Base-by-base conservation (phyloP, 2,329 filamentous ascomycete species). In the Thermoascus crustaceus region DNA sequence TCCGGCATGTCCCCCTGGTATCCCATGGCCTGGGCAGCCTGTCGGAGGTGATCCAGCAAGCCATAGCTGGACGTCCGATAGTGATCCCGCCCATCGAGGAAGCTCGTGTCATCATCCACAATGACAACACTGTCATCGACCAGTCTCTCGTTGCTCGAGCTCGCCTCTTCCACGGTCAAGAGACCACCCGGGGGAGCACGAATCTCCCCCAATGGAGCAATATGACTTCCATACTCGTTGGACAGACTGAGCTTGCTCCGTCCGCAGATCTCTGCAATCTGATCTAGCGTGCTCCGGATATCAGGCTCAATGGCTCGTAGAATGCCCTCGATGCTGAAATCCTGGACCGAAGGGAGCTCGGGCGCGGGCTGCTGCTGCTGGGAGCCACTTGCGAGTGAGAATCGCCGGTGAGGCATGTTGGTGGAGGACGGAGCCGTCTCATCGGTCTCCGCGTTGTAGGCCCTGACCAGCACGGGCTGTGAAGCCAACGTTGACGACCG, bases 261-360 rank as follows among this genome's bases (percentile, higher is more conserved):
- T 3, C 76, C 75, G 45, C 73, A 76, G 40, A 80, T 78, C 46
- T 78, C 73, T 16, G 75, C 74, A 45, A 80, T 79, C 10, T 73
- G 72, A 48, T 78, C 72, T 35, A 80, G 66, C 7, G 75, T 75
- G 9, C 60, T 59, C 42, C 71, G 62, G 30, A 79, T 74, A 45
- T 78, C 74, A 8, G 72, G 68, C 37, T 77, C 72, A 37, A 76
- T 71, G 18, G 73, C 70, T 16, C 65, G 64, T 9, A 76, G 57
- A 39, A 76, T 75, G 18, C 67, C 66, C 19, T 69, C 69, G 44
- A 76, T 75, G 32, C 69, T 69, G 49, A 75, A 76, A 35, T 71
- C 69, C 14, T 71, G 61, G 11, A 67, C 57, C 3, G 68, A 58
- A 6, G 73, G 72, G 7, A 68, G 47, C 25, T 55, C 49, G 2